A percentile compares a stretch with the other conserved stretches of the same genome.
Conservation (phyloP, 306 rosid species). For the Clitoria ternatea region DNA sequence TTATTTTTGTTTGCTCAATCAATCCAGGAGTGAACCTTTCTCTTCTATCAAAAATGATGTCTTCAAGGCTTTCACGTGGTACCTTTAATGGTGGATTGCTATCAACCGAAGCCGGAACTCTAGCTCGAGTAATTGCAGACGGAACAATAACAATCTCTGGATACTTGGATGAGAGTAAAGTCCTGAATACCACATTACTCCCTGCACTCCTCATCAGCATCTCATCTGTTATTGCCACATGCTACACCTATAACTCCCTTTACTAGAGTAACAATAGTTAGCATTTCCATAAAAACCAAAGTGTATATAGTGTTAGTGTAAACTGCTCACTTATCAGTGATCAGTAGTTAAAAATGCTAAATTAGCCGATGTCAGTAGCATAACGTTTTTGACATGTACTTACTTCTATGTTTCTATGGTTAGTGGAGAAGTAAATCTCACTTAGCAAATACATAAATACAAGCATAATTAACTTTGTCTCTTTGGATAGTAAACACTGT, state of each 20-base stretch:
- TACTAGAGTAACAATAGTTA: constrained; percentile 34
- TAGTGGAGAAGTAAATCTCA: neutral
- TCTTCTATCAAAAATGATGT: constrained; percentile 78
- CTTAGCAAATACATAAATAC: no score
- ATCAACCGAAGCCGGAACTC: constrained; percentile 85
- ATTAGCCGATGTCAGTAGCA: neutral
- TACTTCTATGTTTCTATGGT: neutral
- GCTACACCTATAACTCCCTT: constrained; percentile 78
- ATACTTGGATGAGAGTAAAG: constrained; percentile 50
- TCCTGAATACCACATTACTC: constrained; percentile 60
- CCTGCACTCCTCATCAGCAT: constrained; percentile 69
- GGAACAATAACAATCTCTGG: constrained; percentile 79
- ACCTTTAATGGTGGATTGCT: constrained; percentile 82
- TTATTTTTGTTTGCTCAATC: constrained; percentile 5
- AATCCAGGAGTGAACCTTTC: constrained; percentile 79
- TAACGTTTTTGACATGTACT: neutral
- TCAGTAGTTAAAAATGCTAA: neutral
- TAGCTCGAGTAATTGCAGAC: constrained; percentile 88
- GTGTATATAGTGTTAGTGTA: constrained; percentile 19
- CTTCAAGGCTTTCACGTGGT: constrained; percentile 78
- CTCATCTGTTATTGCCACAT: constrained; percentile 71
- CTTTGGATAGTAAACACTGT: no score
- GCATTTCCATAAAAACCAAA: neutral
- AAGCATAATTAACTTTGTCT: no score
- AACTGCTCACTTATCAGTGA: constrained; percentile 2